phyloP scores from a whole-genome alignment of 768 basidiomycete species.

The Leccinellum rugosiceps region DNA sequence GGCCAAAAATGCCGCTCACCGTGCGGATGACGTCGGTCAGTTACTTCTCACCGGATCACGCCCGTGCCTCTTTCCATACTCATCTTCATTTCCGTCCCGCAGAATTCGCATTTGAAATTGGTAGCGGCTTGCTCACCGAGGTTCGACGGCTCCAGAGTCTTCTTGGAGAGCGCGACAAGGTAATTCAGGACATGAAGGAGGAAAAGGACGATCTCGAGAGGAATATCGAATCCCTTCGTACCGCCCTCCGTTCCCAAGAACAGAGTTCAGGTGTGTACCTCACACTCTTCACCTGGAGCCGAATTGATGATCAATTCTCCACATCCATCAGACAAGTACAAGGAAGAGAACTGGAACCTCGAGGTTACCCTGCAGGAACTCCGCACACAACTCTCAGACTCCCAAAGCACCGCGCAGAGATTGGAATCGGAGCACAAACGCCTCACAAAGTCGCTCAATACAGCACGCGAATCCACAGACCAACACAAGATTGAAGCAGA shows the following conservation, averaged over 20 bases:
- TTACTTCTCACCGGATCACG: constrained; percentile 21
- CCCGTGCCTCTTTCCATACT: background rate
- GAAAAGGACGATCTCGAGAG: constrained; percentile 88
- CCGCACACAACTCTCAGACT: constrained; percentile 62
- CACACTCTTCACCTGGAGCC: background rate
- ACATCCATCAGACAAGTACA: constrained; percentile 72
- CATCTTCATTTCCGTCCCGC: constrained; percentile 26
- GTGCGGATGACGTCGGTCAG: constrained; percentile 86
- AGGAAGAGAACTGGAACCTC: constrained; percentile 99
- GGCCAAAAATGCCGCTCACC: constrained; percentile 88
- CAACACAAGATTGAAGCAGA: constrained; percentile 85
- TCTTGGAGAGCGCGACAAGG: constrained; percentile 89
- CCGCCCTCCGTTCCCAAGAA: constrained; percentile 77
- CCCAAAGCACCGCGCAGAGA: constrained; percentile 61
- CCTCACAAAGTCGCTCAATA: constrained; percentile 68
- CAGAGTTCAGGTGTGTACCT: constrained; percentile 59
- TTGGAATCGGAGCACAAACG: constrained; percentile 83
- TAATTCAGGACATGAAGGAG: constrained; percentile 86
- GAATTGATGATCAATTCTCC: constrained; percentile 1
- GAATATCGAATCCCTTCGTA: constrained; percentile 68
- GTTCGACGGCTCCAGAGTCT: constrained; percentile 89
- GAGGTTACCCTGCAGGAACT: constrained; percentile 91
- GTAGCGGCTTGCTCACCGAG: constrained; percentile 86
- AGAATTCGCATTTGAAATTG: constrained; percentile 99
- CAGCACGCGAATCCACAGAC: constrained; percentile 73